Evolutionary conservation across 192 early-diverging fungal species (phyloP).

Genomic region (Rhizophlyctis rosea): DNA sequence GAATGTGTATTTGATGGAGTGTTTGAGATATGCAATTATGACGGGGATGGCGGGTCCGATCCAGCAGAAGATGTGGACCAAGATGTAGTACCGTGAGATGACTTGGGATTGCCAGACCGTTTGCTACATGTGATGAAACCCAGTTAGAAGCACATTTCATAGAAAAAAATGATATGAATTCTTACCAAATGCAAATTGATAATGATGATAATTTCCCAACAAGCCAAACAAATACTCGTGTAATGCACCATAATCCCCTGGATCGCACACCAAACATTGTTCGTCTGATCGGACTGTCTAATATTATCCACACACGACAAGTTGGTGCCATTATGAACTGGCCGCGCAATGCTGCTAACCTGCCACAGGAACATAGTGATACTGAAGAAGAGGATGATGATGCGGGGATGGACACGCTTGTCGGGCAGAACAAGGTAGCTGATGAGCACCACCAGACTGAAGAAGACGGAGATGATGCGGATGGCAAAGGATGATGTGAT

Average conservation of each 20-base stretch:
- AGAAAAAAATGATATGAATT: too few relatives aligned
- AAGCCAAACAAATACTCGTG: neutral
- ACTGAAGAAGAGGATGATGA: slow-evolving; percentile 17
- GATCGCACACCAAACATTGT: slow-evolving; percentile 6
- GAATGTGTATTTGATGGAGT: too few relatives aligned
- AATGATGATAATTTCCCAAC: slow-evolving; percentile 12
- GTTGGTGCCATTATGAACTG: slow-evolving; percentile 4
- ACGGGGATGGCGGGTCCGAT: too few relatives aligned
- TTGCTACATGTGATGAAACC: slow-evolving; percentile 7
- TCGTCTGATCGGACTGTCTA: neutral
- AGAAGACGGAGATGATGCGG: slow-evolving; percentile 10
- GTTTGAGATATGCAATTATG: too few relatives aligned
- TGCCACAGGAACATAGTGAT: slow-evolving; percentile 10
- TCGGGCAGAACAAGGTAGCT: slow-evolving; percentile 10
- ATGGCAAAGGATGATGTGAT: neutral
- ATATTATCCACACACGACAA: slow-evolving; percentile 16
- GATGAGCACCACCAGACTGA: slow-evolving; percentile 12
- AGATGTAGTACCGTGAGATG: too few relatives aligned
- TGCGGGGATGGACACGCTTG: slow-evolving; percentile 16
- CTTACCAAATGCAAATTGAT: slow-evolving; percentile 24
- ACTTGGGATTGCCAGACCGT: slow-evolving; percentile 20
- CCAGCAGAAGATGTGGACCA: too few relatives aligned
- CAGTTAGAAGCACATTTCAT: neutral
- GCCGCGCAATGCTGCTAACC: neutral
- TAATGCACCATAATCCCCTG: slow-evolving; percentile 16